Evolutionary conservation across 2,329 filamentous ascomycete species (phyloP), one percentile per base, ranked within the genome.

Genomic region (Pseudonectria buxi): DNA sequence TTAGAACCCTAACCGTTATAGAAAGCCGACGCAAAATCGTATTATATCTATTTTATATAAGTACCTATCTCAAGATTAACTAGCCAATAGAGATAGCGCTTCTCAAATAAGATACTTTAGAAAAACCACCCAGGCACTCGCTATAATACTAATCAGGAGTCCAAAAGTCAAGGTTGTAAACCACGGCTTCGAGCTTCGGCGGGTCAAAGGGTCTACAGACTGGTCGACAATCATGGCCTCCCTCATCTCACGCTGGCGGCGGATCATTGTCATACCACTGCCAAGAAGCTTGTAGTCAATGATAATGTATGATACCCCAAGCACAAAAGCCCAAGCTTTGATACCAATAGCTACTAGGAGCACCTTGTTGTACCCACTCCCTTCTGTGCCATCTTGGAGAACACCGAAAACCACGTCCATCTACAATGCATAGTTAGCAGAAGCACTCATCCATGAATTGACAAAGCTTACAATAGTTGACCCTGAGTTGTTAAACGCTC

Each of bases 371-470:
- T 50, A 51, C 0, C 49, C 49, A n/a, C 34, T 43, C 4, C 26
- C 35, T 6, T 47, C 38, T 2, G 47, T 51, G 1, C 37, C 37
- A 3, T 51, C 47, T 32, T 51, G 49, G 2, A 51, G 16, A 9
- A 45, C 47, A 10, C 47, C 49, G n/a, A 37, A 51, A 1, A 46
- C 46, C 3, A 51, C 47, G 13, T 51, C 47, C 44, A 50, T 50
- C 47, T 51, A 3, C n/a, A n/a, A n/a, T 25, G 10, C 11, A 14
- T 13, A 37, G 22, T 36, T 7, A 38, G 27, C 11, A 18, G 11
- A 11, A 7, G 2, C 14, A 2, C 10, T 12, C 3, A 12, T 6
- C 2, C 6, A 11, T 5, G 1, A 26, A 16, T 10, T 11, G 24
- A 7, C 3, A 6, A 40, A n/a, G n/a, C 46, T 44, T 28, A 51